Conservation (phyloP, 1,284 basidiomycete genomes). For the Ganoderma multipileum region DNA sequence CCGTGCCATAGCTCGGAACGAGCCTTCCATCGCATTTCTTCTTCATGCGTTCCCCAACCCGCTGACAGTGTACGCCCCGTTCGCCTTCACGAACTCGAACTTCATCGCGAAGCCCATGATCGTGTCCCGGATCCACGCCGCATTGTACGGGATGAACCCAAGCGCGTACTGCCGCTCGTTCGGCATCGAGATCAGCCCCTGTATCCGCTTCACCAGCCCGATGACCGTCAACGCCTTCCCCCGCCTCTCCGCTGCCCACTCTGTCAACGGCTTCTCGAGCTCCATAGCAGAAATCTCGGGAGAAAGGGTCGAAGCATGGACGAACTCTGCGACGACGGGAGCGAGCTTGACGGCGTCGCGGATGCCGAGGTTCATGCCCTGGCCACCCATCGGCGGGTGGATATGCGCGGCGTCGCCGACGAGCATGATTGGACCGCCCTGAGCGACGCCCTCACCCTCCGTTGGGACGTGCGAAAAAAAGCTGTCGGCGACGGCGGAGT, state of each 20-base stretch:
- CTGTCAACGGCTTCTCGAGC: slow-evolving; percentile 25
- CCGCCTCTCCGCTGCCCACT: slow-evolving; percentile 33
- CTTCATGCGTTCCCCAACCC: slow-evolving; percentile 32
- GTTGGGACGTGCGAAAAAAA: slow-evolving; percentile 38
- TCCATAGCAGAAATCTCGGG: not conserved
- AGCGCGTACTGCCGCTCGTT: slow-evolving; percentile 28
- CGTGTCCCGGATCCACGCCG: slow-evolving; percentile 32
- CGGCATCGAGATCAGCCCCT: slow-evolving; percentile 19
- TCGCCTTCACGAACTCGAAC: slow-evolving; percentile 30
- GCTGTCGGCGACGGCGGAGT: slow-evolving; percentile 44
- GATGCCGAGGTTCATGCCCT: slow-evolving; percentile 57
- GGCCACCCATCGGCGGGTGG: slow-evolving; percentile 53
- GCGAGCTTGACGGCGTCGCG: slow-evolving; percentile 49
- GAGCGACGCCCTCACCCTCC: not conserved
- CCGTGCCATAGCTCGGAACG: not conserved
- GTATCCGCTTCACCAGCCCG: slow-evolving; percentile 27
- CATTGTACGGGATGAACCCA: slow-evolving; percentile 35
- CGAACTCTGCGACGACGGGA: slow-evolving; percentile 32
- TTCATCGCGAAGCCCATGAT: slow-evolving; percentile 29
- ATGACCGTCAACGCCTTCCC: slow-evolving; percentile 33
- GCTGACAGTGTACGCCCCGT: slow-evolving; percentile 36
- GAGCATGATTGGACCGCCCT: slow-evolving; percentile 37
- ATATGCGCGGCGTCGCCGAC: slow-evolving; percentile 55
- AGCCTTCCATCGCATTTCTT: not conserved
- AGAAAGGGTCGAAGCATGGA: not conserved